phyloP scores from a whole-genome alignment of 805 yeast species.

The Blastobotrys parvus region DNA sequence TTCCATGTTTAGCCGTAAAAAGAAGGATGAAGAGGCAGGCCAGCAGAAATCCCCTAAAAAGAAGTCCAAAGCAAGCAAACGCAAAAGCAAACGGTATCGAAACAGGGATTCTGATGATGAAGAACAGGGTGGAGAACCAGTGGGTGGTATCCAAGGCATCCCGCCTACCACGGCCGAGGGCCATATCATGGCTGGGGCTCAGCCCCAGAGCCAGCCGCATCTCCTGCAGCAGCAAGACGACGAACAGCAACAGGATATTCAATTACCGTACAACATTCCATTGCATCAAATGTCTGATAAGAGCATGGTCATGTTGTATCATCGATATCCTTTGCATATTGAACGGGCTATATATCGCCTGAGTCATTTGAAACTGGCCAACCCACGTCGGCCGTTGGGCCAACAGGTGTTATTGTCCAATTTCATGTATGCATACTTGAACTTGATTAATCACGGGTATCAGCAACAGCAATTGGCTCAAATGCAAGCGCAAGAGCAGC shows the following conservation, averaged over 20 bases:
- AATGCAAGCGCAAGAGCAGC: conserved; percentile 13
- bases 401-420: conserved; percentile 91
- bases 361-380: conserved; percentile 88
- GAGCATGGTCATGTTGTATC: conserved; percentile 30
- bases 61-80: not conserved
- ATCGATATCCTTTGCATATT: conserved; percentile 84
- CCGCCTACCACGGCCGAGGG: conserved; percentile 1
- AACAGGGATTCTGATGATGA: conserved; percentile 1
- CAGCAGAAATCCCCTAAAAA: not conserved
- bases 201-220: conserved; percentile 5
- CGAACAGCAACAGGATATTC: conserved; percentile 12
- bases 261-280: conserved; percentile 29
- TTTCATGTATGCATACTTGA: conserved; percentile 95
- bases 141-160: conserved; percentile 3
- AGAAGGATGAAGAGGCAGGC: conserved; percentile 6
- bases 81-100: conserved; percentile 2
- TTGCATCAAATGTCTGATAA: conserved; percentile 29
- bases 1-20: conserved; percentile 14
- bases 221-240: conserved; percentile 12
- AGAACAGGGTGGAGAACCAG: conserved; percentile 1
- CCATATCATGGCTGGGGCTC: not conserved
- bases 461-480: conserved; percentile 26
- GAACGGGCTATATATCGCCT: conserved; percentile 92
- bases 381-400: conserved; percentile 80
- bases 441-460: conserved; percentile 77